Evolutionary conservation across 2,329 filamentous ascomycete species (phyloP), one percentile per base, ranked within the genome.

Genomic region (Apiospora phragmitis): DNA sequence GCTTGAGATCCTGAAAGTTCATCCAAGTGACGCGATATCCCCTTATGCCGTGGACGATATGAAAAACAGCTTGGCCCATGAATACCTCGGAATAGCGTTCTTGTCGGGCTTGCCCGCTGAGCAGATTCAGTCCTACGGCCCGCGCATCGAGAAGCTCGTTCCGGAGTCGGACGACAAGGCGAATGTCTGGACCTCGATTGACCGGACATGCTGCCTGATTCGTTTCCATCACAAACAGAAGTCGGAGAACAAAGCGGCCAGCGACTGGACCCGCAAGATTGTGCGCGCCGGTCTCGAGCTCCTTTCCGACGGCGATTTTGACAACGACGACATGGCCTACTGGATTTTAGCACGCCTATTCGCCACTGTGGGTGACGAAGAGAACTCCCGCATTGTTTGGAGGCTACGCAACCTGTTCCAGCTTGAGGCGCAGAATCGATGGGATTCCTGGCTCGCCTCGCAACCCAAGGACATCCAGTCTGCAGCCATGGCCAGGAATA

Each of bases 281-380:
- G 72, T 78, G 12, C 74, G 74, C 1, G 70, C 75, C 8, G 71
- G 74, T n/a, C 55, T 79, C 14, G 78, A 78, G 59, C 74, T 79
- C 11, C 74, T 79, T 18, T 77, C 76, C 0, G 78, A 79, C 65
- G 75, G 74, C 1, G 77, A 79, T 65, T 72, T 75, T 16, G 76
- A 76, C 21, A 79, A 79, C 67, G 78, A 79, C 45, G 73, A 75
- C 55, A 70, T 68, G 5, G 78, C 77, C 3, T 78, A 75, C 65
- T 74, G 71, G 74, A 65, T 79, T 4, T 70, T 79, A 1, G 72
- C 74, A 0, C 71, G 70, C 32, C 67, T 78, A 8, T 70, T 77
- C n/a, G 73, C 72, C 2, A 75, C 71, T 0, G 18, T 78, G 21
- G 75, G 73, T 21, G 78, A 79, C 38, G 65, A 43, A 0, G 71